Base-by-base conservation (phyloP, 768 basidiomycete genomes). In the Lactarius deliciosus region DNA sequence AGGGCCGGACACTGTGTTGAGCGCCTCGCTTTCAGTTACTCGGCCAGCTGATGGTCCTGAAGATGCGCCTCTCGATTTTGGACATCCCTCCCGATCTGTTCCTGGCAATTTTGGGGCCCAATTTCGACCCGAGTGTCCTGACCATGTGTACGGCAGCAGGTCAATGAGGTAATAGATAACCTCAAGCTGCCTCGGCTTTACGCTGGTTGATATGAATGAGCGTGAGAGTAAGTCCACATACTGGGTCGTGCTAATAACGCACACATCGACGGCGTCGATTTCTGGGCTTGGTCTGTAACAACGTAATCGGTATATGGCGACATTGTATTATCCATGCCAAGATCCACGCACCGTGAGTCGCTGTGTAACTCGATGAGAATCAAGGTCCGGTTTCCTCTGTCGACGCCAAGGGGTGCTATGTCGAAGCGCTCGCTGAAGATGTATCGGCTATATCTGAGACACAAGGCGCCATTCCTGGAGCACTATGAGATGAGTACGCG, bases 71-170 rank as follows among this genome's bases (percentile, higher is more conserved):
- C 45, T 34, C 45, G 3, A 53, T 53, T 13, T 53, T 25, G 47
- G 22, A 22, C n/a, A 50, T 13, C n/a, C 47, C 47, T 50, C 16
- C 36, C 22, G 54, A 61, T 32, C 25, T 50, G 28, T 66, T 58
- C 55, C 57, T 45, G 61, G 20, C 7, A 11, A 54, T 62, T 58
- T 64, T 9, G 25, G 65, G 47, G 61, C 45, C 38, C n/a, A 41
- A 10, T 36, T 63, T 40, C 0, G 40, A 59, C 47, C 18, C 30
- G 40, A 60, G 50, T 32, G 30, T 41, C 22, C 40, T 59, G 53
- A n/a, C 28, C 41, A 32, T 55, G 38, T 36, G 61, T 64, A 45
- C 22, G 61, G 66, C 66, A 63, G 53, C 58, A 30, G 54, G 36
- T 22, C 32, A 10, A 15, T 58, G 38, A 58, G 57, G 22, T 58